Base-by-base conservation (phyloP, 441 rosid species). In the Croton setiger region DNA sequence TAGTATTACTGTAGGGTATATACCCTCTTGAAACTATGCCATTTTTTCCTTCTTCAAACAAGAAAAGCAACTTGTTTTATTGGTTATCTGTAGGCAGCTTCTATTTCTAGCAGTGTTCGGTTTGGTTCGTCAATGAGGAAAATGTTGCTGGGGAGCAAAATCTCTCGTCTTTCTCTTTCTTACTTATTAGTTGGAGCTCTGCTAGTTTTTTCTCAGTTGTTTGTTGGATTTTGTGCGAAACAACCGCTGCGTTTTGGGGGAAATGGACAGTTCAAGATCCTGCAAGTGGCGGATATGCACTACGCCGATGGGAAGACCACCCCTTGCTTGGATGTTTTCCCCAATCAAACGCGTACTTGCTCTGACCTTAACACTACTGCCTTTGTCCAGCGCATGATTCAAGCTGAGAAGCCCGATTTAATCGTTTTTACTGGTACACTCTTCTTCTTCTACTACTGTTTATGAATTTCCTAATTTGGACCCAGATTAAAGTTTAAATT, bases 241-340 rank as follows among this genome's bases (percentile, higher is more conserved):
- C 48, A 61, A 15, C 69, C 71, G 65, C 86, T 90, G 75, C 82
- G 89, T 56, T 87, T 90, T 69, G 79, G 82, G 18, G 12, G 18
- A 17, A 68, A 78, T 48, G 94, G 98, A 31, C 70, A 81, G 78
- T 88, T 92, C 70, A 92, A 89, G 83, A 84, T 92, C 69, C 85
- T 92, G 49, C 98, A 90, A 77, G 88, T 85, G 47, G 93, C 98
- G 14, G 96, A 89, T 60, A 88, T 90, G 96, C 98, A 90, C 81
- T 92, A 75, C 55, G 96, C 85, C 3, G 47, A 80, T 41, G 95
- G 98, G 69, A 85, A 74, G 75, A 70, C 62, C 61, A 79, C 93
- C 17, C 75, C 72, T 43, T 88, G 96, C 63, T 11, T 58, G 60
- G 79, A 90, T 67, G 95, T 90, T 14, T 70, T 83, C n/a, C 81